Conservation (phyloP, 768 basidiomycete species). For the Mycena latifolia region DNA sequence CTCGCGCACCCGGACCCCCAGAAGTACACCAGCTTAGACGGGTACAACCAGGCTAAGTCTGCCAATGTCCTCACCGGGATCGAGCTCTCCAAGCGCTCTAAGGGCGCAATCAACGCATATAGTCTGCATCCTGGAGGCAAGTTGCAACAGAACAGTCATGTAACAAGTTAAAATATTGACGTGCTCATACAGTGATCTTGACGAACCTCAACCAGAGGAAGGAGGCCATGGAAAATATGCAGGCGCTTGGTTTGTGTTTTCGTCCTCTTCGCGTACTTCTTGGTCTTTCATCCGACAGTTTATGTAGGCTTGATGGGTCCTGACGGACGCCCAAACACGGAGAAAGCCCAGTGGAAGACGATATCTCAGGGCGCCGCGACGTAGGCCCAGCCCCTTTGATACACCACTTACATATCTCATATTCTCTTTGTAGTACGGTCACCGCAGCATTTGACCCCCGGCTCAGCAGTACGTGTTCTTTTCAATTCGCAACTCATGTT, state of each 20-base stretch:
- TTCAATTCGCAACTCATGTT: background rate
- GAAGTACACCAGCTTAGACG: background rate
- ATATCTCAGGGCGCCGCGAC: background rate
- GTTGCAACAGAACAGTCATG: too few relatives aligned
- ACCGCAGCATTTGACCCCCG: too few relatives aligned
- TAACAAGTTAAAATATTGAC: too few relatives aligned
- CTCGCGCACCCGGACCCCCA: background rate
- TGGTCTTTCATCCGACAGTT: too few relatives aligned
- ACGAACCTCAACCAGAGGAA: background rate
- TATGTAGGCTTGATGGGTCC: background rate
- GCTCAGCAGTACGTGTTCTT: background rate
- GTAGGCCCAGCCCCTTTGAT: background rate
- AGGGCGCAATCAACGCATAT: background rate
- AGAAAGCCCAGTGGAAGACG: background rate
- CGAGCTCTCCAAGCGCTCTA: background rate
- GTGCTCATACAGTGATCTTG: background rate
- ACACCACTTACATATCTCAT: background rate
- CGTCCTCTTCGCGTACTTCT: background rate
- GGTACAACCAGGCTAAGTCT: background rate
- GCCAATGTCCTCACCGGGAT: background rate
- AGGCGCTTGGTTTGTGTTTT: background rate
- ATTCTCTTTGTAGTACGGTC: background rate
- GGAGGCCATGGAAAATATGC: background rate
- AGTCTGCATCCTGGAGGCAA: conserved; percentile 6
- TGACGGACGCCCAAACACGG: background rate